A percentile compares a stretch with the other conserved stretches of the same genome.
Conservation (phyloP, 371 early-diverging fungal genomes). For the Apophysomyces trapeziformis region DNA sequence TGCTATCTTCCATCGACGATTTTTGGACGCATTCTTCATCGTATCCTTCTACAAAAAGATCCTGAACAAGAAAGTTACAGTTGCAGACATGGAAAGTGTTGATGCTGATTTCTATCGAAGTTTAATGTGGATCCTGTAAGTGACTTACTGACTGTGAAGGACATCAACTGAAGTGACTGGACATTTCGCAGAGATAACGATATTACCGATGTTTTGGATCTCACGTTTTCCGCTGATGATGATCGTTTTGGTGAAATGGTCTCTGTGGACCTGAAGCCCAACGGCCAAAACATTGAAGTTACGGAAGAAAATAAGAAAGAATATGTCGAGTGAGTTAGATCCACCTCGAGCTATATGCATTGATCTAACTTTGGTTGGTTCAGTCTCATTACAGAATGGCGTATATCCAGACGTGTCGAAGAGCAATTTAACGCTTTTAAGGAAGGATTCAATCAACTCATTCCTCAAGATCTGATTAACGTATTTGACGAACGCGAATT, state of each 20-base stretch:
- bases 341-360: not conserved
- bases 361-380: slow-evolving; percentile 12
- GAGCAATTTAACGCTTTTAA: slow-evolving; percentile 95
- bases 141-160: not conserved
- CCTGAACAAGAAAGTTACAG: slow-evolving; percentile 81
- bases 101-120: slow-evolving; percentile 94
- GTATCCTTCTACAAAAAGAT: slow-evolving; percentile 97
- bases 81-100: slow-evolving; percentile 95
- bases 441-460: slow-evolving; percentile 95
- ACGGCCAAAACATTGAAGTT: slow-evolving; percentile 91
- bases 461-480: slow-evolving; percentile 90
- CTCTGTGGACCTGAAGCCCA: slow-evolving; percentile 88
- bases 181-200: slow-evolving; percentile 74
- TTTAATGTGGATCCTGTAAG: slow-evolving; percentile 91
- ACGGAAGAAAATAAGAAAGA: slow-evolving; percentile 97
- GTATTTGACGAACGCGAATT: slow-evolving; percentile 99
- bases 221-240: slow-evolving; percentile 92
- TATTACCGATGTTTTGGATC: slow-evolving; percentile 85
- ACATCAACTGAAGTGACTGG: not conserved
- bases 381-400: slow-evolving; percentile 83
- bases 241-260: slow-evolving; percentile 91
- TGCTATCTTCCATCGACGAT: slow-evolving; percentile 96
- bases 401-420: slow-evolving; percentile 84
- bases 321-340: slow-evolving; percentile 77
- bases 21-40: slow-evolving; percentile 96